Conservation (phyloP, 164 flowering plant genomes). For the Warburgia ugandensis region DNA sequence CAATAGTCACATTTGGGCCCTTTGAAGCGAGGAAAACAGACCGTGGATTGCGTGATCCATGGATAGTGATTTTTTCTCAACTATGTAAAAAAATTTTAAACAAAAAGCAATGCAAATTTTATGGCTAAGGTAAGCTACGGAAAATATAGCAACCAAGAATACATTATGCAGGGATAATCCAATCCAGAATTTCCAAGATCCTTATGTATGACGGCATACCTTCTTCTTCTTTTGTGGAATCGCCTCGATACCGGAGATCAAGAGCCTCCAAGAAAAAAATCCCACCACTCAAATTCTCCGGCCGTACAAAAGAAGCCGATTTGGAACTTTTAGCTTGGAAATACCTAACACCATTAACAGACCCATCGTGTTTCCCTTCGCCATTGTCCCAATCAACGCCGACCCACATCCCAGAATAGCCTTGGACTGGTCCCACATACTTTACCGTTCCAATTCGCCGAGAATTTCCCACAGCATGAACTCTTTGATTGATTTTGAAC, state of each 20-base stretch:
- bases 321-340: conserved; percentile 45
- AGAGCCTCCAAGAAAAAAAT: conserved; percentile 70
- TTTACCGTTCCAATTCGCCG: conserved; percentile 66
- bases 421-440: conserved; percentile 70
- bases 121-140: too few species aligned
- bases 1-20: too few species aligned
- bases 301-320: conserved; percentile 71
- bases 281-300: conserved; percentile 54
- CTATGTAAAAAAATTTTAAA: too few species aligned
- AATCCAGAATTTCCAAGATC: too few species aligned
- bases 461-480: conserved; percentile 46
- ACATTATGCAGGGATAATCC: too few species aligned
- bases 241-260: conserved; percentile 42
- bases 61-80: too few species aligned
- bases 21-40: too few species aligned
- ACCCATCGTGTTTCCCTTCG: conserved; percentile 87
- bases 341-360: conserved; percentile 58
- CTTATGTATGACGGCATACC: conserved; percentile 27
- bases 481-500: conserved; percentile 61
- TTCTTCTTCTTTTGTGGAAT: conserved; percentile 71
- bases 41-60: too few species aligned
- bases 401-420: conserved; percentile 68
- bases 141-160: too few species aligned
- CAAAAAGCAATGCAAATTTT: too few species aligned
- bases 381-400: conserved; percentile 95